Conservation (phyloP, 2,329 filamentous ascomycete species). For the Fusarium robinianum region DNA sequence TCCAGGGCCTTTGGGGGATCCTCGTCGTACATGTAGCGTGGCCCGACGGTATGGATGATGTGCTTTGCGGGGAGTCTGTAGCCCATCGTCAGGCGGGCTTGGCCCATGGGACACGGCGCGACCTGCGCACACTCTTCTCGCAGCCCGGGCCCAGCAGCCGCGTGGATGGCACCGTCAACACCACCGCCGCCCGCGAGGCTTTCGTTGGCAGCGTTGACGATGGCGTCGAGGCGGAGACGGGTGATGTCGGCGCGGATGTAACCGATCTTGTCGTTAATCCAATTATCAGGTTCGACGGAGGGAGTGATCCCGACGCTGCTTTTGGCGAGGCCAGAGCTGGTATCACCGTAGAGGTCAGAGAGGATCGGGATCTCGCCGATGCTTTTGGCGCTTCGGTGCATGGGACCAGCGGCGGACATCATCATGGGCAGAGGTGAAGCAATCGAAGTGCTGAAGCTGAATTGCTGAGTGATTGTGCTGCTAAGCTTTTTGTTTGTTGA, state of each 20-base stretch:
- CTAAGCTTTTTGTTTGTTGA: too few relatives aligned
- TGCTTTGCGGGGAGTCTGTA: conserved; percentile 76
- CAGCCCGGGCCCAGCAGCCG: conserved; percentile 73
- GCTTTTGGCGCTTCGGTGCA: conserved; percentile 34
- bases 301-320: background rate
- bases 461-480: too few relatives aligned
- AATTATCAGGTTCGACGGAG: conserved; percentile 44
- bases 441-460: too few relatives aligned
- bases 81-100: conserved; percentile 80
- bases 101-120: conserved; percentile 73
- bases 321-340: conserved; percentile 22
- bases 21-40: conserved; percentile 62
- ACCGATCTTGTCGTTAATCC: conserved; percentile 71
- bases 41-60: conserved; percentile 91
- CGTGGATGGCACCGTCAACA: conserved; percentile 86
- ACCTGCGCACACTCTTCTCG: conserved; percentile 72
- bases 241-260: conserved; percentile 82
- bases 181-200: conserved; percentile 85
- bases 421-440: too few relatives aligned
- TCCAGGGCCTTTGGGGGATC: conserved; percentile 55
- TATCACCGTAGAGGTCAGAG: conserved; percentile 61
- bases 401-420: too few relatives aligned
- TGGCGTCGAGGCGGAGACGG: conserved; percentile 73
- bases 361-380: conserved; percentile 65
- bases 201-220: conserved; percentile 91